A percentile compares a stretch with the other conserved stretches of the same genome.
Evolutionary conservation across 2,329 filamentous ascomycete genomes (phyloP).

Genomic region (Phaeosphaeriaceae sp.): DNA sequence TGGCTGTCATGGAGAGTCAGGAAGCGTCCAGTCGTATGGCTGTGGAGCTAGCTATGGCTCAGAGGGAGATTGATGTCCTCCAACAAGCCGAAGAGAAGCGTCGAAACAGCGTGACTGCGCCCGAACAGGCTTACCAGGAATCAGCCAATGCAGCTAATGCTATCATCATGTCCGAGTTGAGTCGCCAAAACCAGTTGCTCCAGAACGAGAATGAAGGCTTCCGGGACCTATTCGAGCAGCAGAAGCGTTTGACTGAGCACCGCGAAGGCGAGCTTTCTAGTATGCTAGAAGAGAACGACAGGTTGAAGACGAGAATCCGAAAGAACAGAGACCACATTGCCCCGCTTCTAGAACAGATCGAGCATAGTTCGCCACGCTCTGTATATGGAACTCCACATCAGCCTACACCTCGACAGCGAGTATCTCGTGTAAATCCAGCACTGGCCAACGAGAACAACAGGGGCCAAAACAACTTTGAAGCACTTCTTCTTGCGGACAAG

Average conservation of each 20-base stretch:
- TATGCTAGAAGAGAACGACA: conserved; percentile 76
- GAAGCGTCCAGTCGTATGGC: conserved; percentile 85
- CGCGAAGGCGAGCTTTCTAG: conserved; percentile 75
- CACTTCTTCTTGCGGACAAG: conserved; percentile 74
- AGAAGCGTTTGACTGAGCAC: conserved; percentile 78
- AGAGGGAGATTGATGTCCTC: conserved; percentile 83
- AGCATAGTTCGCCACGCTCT: conserved; percentile 71
- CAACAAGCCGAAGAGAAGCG: conserved; percentile 74
- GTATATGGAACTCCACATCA: conserved; percentile 61
- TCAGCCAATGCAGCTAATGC: conserved; percentile 62
- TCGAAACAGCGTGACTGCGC: conserved; percentile 61
- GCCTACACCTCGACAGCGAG: conserved; percentile 51
- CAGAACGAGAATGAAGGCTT: conserved; percentile 70
- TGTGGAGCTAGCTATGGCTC: conserved; percentile 91
- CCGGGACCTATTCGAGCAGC: conserved; percentile 69
- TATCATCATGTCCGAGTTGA: conserved; percentile 56
- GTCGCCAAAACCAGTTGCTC: conserved; percentile 66
- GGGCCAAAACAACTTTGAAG: conserved; percentile 73
- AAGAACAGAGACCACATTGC: conserved; percentile 90
- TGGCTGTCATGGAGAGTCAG: conserved; percentile 81
- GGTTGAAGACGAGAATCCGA: conserved; percentile 81
- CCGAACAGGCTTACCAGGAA: conserved; percentile 61
- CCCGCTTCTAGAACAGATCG: conserved; percentile 49
- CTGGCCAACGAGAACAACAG: conserved; percentile 51
- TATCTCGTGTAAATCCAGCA: conserved; percentile 48